A percentile compares a stretch with the other conserved stretches of the same genome.
These are phyloP conservation scores for maize (Zea mays) DNA, from an alignment of 176 grass and related monocot species.

Conservation along the genomic window DNA sequence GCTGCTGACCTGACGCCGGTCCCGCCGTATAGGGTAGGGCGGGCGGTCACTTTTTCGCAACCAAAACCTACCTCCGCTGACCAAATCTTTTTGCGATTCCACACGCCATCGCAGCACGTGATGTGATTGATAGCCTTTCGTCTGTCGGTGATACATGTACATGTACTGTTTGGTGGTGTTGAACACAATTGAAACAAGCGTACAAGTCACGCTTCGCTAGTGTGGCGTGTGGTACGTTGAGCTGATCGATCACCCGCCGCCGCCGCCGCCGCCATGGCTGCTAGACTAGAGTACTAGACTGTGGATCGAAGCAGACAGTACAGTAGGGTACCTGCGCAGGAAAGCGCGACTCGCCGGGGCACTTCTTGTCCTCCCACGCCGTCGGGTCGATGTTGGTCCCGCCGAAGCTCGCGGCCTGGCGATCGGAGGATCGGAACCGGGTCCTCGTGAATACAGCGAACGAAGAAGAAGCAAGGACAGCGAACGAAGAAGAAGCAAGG, in stretches of 20 bases:
- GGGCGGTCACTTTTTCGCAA: too few relatives aligned
- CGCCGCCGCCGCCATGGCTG: too few relatives aligned
- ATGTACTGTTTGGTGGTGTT: not conserved
- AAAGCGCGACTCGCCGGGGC: constrained; percentile 90
- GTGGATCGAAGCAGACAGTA: too few relatives aligned
- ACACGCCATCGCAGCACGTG: not conserved
- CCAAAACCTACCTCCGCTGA: too few relatives aligned
- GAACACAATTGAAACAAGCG: not conserved
- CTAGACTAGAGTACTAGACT: too few relatives aligned
- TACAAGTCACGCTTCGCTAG: not conserved
- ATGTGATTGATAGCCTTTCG: too few relatives aligned
- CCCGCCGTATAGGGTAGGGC: too few relatives aligned
- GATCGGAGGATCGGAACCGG: not conserved
- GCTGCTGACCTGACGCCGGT: too few relatives aligned
- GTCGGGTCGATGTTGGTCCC: constrained; percentile 91
- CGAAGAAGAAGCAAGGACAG: too few relatives aligned
- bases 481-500: too few relatives aligned
- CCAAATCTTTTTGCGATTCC: not conserved
- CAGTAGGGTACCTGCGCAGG: constrained; percentile 75
- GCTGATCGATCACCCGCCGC: not conserved
- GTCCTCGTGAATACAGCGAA: too few relatives aligned
- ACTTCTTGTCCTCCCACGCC: constrained; percentile 99
- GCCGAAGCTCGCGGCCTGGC: constrained; percentile 91
- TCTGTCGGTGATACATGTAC: not conserved
- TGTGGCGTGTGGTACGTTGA: too few relatives aligned